Conservation (phyloP, 2,329 filamentous ascomycete genomes). For the Ilyonectria robusta region DNA sequence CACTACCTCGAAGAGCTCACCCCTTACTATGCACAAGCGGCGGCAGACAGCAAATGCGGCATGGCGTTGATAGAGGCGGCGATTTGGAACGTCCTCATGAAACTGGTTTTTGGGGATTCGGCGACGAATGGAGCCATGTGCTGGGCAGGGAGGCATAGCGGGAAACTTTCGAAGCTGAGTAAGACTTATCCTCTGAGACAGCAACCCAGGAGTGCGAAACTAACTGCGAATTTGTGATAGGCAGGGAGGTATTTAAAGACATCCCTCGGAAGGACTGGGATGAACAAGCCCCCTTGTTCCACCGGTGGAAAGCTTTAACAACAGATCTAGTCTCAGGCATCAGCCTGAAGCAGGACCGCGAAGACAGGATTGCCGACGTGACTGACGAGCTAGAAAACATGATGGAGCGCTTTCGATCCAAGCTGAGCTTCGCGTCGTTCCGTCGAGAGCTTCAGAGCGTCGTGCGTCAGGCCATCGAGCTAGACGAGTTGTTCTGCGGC, state of each 20-base stretch:
- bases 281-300: not conserved
- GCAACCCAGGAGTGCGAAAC: not conserved
- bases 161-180: conserved; percentile 9
- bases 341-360: not conserved
- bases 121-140: conserved; percentile 2
- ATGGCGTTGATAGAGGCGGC: conserved; percentile 8
- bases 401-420: not conserved
- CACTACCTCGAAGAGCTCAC: not conserved
- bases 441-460: not conserved
- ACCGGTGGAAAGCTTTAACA: conserved; percentile 20
- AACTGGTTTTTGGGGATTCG: not conserved
- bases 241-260: not conserved
- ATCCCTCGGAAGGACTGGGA: not conserved
- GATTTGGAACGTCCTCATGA: conserved; percentile 9
- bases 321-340: conserved; percentile 1
- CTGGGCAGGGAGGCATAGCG: conserved; percentile 14
- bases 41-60: not conserved
- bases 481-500: conserved; percentile 11
- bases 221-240: not conserved
- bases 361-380: not conserved
- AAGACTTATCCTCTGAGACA: not conserved
- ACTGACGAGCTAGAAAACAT: conserved; percentile 7
- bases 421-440: not conserved
- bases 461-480: conserved; percentile 1
- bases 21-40: not conserved